A percentile compares a stretch with the other conserved stretches of the same genome.
phyloP scores from a whole-genome alignment of 164 flowering plant genomes.

The Annona squamosa region DNA sequence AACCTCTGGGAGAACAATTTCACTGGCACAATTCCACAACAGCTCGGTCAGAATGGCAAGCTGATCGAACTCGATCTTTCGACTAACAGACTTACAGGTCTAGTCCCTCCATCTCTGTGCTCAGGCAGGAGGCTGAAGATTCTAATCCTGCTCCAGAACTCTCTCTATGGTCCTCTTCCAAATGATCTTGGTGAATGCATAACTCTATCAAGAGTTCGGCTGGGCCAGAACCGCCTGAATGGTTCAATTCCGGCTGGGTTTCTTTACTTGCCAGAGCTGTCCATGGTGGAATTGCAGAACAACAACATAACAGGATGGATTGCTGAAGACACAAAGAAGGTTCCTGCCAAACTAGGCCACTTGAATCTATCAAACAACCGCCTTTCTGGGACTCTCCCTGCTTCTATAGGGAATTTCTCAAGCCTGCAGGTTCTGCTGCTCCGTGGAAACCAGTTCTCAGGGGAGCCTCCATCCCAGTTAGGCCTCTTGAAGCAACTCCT shows the following conservation, averaged over 20 bases:
- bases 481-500: conserved; percentile 35
- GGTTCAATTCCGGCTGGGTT: conserved; percentile 52
- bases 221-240: conserved; percentile 51
- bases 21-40: conserved; percentile 29
- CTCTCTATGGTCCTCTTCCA: conserved; percentile 56
- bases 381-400: conserved; percentile 47
- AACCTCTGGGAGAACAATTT: conserved; percentile 61
- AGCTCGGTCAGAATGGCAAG: conserved; percentile 27
- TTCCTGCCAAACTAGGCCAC: conserved; percentile 34
- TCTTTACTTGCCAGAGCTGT: conserved; percentile 45
- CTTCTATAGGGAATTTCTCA: conserved; percentile 44
- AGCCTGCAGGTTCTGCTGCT: conserved; percentile 43
- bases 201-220: conserved; percentile 38
- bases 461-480: conserved; percentile 48
- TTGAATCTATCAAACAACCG: conserved; percentile 50
- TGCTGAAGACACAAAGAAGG: conserved; percentile 18
- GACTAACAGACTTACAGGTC: conserved; percentile 53
- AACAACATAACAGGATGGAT: conserved; percentile 43
- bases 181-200: conserved; percentile 43
- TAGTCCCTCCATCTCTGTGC: conserved; percentile 41
- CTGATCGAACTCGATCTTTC: conserved; percentile 47
- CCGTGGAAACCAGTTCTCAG: conserved; percentile 42
- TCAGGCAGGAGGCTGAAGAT: conserved; percentile 33
- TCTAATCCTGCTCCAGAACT: conserved; percentile 48
- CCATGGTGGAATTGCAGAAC: conserved; percentile 48